These are phyloP conservation scores for Hamamelis virginiana DNA, from an alignment of 164 flowering plant species.

Conservation along the genomic window DNA sequence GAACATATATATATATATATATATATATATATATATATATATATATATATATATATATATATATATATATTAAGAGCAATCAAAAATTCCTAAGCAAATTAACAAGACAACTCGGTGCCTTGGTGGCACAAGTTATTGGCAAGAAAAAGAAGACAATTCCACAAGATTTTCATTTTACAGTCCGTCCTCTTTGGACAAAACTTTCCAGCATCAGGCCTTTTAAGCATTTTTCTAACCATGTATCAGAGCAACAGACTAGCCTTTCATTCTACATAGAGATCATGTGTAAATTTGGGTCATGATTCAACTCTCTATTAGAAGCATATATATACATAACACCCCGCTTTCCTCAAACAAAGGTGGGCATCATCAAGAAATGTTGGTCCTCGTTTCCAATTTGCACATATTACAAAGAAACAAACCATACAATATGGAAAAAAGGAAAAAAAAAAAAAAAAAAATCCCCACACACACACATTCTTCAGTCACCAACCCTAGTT, in stretches of 20 bases:
- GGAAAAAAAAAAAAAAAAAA: no score
- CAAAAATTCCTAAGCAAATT: no score
- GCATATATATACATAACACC: background rate
- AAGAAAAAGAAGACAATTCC: no score
- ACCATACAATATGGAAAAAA: background rate
- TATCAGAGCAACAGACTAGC: background rate
- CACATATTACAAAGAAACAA: background rate
- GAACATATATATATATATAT: no score
- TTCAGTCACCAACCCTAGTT: constrained; percentile 10
- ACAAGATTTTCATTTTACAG: no score
- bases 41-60: no score
- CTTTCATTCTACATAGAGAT: background rate
- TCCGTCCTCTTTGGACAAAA: no score
- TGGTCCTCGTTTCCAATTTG: background rate
- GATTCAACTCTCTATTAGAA: background rate
- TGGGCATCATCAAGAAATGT: background rate
- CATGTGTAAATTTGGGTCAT: background rate
- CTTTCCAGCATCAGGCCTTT: background rate
- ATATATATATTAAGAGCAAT: no score
- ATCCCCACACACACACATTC: background rate
- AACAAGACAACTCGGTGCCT: no score
- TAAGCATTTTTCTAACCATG: background rate
- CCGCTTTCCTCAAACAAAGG: background rate
- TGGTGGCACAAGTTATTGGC: no score
- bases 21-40: no score